phyloP scores from a whole-genome alignment of 2,329 filamentous ascomycete species.

The Aureobasidium zeae region DNA sequence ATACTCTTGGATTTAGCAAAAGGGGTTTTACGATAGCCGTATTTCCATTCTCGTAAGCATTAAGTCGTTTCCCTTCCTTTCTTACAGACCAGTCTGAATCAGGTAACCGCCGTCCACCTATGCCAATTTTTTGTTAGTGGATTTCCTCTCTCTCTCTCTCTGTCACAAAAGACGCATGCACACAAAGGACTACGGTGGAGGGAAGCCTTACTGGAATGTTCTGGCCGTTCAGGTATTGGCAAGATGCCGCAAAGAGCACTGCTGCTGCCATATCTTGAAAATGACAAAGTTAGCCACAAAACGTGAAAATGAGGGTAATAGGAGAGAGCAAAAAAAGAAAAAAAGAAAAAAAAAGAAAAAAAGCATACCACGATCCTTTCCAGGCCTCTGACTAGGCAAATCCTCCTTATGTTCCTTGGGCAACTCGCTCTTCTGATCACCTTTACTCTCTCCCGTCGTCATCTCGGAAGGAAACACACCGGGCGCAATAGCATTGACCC shows the following conservation, averaged over 20 bases:
- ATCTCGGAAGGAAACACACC: conserved; percentile 50
- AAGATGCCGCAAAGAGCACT: conserved; percentile 27
- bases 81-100: conserved; percentile 28
- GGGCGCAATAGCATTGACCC: conserved; percentile 49
- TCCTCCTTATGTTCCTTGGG: conserved; percentile 37
- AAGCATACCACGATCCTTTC: conserved; percentile 52
- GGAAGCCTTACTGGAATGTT: conserved; percentile 43
- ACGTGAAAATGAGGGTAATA: too few relatives aligned
- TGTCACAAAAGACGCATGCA: too few relatives aligned
- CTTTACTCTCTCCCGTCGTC: conserved; percentile 42
- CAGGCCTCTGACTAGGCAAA: conserved; percentile 43
- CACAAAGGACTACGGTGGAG: too few relatives aligned
- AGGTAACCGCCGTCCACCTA: conserved; percentile 49
- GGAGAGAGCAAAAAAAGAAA: conserved; percentile 42
- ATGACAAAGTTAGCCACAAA: too few relatives aligned
- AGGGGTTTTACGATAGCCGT: too few relatives aligned
- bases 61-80: neutral
- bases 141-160: too few relatives aligned
- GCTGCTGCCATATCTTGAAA: too few relatives aligned
- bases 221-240: conserved; percentile 43
- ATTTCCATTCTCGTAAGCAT: too few relatives aligned
- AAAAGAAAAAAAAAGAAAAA: too few relatives aligned
- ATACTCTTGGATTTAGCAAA: too few relatives aligned
- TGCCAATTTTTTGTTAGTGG: too few relatives aligned
- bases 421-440: conserved; percentile 45